A percentile compares a stretch with the other conserved stretches of the same genome.
These are phyloP conservation scores for Ophiostoma sp. DNA, from an alignment of 2,329 filamentous ascomycete species.

Conservation along the genomic window DNA sequence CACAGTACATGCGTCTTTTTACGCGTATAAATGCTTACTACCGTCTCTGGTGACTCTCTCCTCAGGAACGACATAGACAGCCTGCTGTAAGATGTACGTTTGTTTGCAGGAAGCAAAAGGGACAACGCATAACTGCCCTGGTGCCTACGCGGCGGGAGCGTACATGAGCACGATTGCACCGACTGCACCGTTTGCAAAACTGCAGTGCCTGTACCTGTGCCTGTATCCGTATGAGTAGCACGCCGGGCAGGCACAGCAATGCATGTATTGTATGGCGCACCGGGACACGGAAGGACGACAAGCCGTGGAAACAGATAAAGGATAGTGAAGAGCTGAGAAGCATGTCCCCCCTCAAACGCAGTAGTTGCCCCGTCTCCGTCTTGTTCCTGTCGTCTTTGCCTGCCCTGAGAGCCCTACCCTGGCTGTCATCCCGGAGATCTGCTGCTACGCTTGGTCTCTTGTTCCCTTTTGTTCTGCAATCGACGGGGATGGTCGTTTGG, in stretches of 20 bases:
- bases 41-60: background rate
- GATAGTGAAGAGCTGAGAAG: background rate
- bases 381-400: background rate
- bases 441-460: background rate
- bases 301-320: conserved; percentile 1
- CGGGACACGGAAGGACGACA: background rate
- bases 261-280: background rate
- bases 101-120: background rate
- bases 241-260: background rate
- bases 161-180: background rate
- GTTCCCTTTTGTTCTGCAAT: background rate
- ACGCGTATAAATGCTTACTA: background rate
- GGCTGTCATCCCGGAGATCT: background rate
- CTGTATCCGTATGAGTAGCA: background rate
- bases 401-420: background rate
- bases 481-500: background rate
- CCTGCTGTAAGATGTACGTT: background rate
- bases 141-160: background rate
- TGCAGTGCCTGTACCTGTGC: background rate
- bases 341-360: no score
- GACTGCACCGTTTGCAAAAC: background rate
- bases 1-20: no score
- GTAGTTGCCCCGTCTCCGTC: background rate
- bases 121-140: background rate
- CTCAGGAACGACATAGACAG: background rate